Conservation (phyloP, 108 stramenopile species). For the Schizochytrium sp. region DNA sequence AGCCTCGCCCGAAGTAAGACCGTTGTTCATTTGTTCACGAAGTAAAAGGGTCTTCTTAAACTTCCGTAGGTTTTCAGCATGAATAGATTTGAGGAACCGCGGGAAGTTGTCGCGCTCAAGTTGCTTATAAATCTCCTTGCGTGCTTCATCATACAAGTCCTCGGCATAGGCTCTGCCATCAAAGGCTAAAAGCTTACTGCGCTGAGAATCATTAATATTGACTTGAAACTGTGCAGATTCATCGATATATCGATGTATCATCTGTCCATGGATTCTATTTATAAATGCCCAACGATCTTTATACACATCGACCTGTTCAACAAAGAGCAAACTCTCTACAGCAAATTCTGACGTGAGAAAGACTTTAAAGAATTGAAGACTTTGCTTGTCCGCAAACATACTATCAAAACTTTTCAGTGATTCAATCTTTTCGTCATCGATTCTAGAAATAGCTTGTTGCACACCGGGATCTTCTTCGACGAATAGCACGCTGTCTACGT, state of each 20-base stretch:
- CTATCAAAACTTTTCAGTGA: not conserved
- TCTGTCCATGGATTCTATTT: not conserved
- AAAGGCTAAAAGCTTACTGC: not conserved
- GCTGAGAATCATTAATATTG: not conserved
- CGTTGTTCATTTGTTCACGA: not conserved
- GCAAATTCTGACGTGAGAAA: conserved; percentile 44
- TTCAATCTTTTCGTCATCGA: not conserved
- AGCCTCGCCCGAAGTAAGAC: not conserved
- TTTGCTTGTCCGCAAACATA: conserved; percentile 47
- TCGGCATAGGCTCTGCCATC: not conserved
- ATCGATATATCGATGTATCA: conserved; percentile 22
- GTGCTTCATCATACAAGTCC: conserved; percentile 33
- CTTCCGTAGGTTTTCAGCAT: not conserved
- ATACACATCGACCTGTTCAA: conserved; percentile 34
- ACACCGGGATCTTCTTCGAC: conserved; percentile 16
- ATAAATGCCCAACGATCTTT: not conserved
- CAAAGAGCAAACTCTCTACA: conserved; percentile 42
- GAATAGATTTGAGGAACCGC: conserved; percentile 8
- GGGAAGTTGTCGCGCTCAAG: conserved; percentile 50
- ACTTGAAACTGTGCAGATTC: conserved; percentile 50
- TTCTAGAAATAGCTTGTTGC: not conserved
- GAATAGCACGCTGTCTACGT: not conserved
- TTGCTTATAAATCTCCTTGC: conserved; percentile 53
- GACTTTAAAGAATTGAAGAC: conserved; percentile 35
- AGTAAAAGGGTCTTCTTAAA: not conserved